These are phyloP conservation scores for Endocalyx cinctus DNA, from an alignment of 2,329 filamentous ascomycete genomes.

Conservation along the genomic window DNA sequence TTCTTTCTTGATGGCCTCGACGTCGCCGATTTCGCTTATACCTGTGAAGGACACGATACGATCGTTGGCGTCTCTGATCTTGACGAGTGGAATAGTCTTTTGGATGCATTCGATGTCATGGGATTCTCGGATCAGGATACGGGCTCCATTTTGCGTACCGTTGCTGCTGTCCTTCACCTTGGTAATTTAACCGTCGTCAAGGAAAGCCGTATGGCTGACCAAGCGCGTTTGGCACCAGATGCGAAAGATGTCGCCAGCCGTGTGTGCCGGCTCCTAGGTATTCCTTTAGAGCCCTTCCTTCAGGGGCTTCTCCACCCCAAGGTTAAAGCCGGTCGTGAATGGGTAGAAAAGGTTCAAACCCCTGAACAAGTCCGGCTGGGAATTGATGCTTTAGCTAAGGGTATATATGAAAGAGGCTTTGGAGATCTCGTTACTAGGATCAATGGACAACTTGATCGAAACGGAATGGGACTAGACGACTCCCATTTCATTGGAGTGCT, in stretches of 20 bases:
- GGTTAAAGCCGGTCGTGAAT: conserved; percentile 93
- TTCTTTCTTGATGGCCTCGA: conserved; percentile 72
- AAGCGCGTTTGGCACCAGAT: conserved; percentile 76
- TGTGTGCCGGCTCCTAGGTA: conserved; percentile 80
- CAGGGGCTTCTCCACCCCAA: conserved; percentile 86
- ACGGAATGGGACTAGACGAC: conserved; percentile 76
- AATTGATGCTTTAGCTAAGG: conserved; percentile 88
- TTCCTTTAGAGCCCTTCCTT: conserved; percentile 78
- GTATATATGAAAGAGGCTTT: conserved; percentile 95
- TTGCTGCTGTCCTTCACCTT: conserved; percentile 87
- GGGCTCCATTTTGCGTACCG: conserved; percentile 72
- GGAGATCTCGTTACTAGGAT: conserved; percentile 88
- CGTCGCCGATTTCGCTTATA: conserved; percentile 88
- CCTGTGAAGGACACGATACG: conserved; percentile 81
- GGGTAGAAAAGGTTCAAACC: conserved; percentile 98
- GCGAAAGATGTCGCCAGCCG: conserved; percentile 70
- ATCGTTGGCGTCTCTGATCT: conserved; percentile 86
- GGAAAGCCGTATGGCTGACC: conserved; percentile 85
- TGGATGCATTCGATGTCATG: conserved; percentile 95
- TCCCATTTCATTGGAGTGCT: conserved; percentile 95
- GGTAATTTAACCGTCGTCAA: conserved; percentile 88
- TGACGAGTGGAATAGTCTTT: conserved; percentile 82
- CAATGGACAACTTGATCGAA: conserved; percentile 86
- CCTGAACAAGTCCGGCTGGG: conserved; percentile 90
- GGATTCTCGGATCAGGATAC: conserved; percentile 86